phyloP scores from a whole-genome alignment of 768 basidiomycete species.

The Auriscalpium orientale region DNA sequence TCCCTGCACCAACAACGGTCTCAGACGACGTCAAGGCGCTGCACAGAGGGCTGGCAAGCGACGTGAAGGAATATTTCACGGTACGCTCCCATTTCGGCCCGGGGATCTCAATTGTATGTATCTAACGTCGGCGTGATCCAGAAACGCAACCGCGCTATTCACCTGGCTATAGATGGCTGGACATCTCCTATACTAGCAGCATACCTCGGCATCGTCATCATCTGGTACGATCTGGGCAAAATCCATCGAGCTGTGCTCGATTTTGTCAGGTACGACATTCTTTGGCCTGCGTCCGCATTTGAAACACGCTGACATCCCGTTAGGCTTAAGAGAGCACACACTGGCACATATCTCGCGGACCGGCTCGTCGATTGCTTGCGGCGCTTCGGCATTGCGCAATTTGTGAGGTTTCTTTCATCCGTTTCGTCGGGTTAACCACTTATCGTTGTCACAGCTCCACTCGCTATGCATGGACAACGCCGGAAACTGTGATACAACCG shows the following conservation, averaged over 20 bases:
- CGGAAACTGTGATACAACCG: conserved; percentile 23
- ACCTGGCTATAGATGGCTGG: conserved; percentile 30
- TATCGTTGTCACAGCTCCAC: conserved; percentile 17
- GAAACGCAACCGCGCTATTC: conserved; percentile 16
- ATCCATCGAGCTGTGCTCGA: conserved; percentile 26
- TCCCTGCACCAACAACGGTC: conserved; percentile 21
- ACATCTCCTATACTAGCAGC: conserved; percentile 22
- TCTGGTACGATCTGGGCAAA: conserved; percentile 21
- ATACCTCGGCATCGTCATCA: conserved; percentile 26
- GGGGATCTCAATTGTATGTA: neutral
- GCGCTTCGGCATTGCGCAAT: conserved; percentile 17
- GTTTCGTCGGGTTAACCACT: too few species aligned
- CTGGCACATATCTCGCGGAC: conserved; percentile 23
- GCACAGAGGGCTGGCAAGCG: neutral
- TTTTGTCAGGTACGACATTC: conserved; percentile 22
- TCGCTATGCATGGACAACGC: conserved; percentile 27
- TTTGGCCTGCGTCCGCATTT: too few species aligned
- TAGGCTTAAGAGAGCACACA: conserved; percentile 23
- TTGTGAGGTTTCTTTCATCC: too few species aligned
- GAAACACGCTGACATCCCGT: neutral
- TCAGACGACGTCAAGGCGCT: conserved; percentile 15
- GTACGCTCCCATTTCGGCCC: neutral
- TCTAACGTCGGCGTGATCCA: conserved; percentile 5
- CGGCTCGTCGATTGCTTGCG: conserved; percentile 20
- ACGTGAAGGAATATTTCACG: neutral